These are phyloP conservation scores for Fabrea salina DNA, from an alignment of 169 alveolate species.

Conservation along the genomic window DNA sequence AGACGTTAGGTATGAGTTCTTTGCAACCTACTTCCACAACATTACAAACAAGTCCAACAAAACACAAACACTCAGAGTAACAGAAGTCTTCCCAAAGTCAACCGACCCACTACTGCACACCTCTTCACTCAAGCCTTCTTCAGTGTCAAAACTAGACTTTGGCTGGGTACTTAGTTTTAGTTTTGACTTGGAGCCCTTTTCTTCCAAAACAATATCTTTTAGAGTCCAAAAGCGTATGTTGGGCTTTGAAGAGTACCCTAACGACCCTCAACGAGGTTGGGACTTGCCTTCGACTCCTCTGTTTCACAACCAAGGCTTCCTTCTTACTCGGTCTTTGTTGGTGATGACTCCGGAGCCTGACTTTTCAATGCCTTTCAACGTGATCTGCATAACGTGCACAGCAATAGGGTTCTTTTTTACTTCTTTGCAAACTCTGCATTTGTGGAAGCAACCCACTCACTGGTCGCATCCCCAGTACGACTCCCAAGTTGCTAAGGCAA, in stretches of 20 bases:
- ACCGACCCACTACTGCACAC: neutral
- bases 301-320: neutral
- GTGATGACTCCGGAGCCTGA: conserved; percentile 43
- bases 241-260: conserved; percentile 49
- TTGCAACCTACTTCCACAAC: neutral
- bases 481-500: neutral
- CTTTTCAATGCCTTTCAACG: conserved; percentile 57
- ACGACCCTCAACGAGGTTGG: conserved; percentile 52
- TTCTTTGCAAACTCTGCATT: neutral
- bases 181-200: neutral
- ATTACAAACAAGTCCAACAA: neutral
- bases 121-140: neutral
- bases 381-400: conserved; percentile 42
- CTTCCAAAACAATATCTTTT: conserved; percentile 8
- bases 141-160: neutral
- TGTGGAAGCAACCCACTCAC: conserved; percentile 24
- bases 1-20: neutral
- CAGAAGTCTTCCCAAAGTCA: neutral
- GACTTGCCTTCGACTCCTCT: conserved; percentile 27
- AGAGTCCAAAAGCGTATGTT: conserved; percentile 4
- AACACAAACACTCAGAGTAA: neutral
- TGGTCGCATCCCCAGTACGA: neutral
- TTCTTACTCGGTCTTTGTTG: conserved; percentile 23
- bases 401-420: conserved; percentile 40
- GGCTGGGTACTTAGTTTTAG: neutral